These are phyloP conservation scores for Aureobasidium sp. DNA, from an alignment of 2,329 filamentous ascomycete genomes.

Conservation along the genomic window DNA sequence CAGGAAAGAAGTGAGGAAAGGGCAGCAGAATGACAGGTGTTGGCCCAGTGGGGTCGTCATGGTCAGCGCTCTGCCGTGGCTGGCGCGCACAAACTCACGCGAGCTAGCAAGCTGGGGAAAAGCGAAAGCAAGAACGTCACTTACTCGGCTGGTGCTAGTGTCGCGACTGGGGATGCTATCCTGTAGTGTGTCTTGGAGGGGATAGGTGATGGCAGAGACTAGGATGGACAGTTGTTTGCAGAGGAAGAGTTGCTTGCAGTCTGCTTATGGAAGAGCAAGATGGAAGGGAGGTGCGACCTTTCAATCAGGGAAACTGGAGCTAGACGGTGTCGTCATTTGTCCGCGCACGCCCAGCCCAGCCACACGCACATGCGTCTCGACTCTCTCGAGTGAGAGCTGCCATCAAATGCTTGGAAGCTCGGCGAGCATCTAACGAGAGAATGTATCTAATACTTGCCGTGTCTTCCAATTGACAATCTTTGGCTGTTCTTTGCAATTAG, in stretches of 20 bases:
- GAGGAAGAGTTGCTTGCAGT: background rate
- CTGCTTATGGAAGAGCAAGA: background rate
- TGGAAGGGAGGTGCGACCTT: background rate
- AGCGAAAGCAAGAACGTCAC: background rate
- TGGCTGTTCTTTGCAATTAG: background rate
- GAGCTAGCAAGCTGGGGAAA: conserved; percentile 5
- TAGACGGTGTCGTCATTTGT: background rate
- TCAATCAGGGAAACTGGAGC: background rate
- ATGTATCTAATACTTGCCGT: background rate
- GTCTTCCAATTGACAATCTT: too few species aligned
- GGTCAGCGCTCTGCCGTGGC: conserved; percentile 11
- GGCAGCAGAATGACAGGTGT: conserved; percentile 11
- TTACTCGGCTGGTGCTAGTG: background rate
- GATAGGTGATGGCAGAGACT: background rate
- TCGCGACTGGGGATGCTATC: background rate
- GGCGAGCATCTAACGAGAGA: background rate
- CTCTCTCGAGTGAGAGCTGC: background rate
- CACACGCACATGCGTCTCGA: background rate
- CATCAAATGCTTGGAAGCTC: background rate
- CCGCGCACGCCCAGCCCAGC: background rate
- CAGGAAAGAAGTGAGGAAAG: background rate
- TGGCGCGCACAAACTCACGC: conserved; percentile 11
- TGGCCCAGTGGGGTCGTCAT: conserved; percentile 11
- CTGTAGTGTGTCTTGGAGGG: background rate
- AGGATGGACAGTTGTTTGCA: background rate